Conservation (phyloP, 129 eudicot species). For the Gnaphalium uliginosum region DNA sequence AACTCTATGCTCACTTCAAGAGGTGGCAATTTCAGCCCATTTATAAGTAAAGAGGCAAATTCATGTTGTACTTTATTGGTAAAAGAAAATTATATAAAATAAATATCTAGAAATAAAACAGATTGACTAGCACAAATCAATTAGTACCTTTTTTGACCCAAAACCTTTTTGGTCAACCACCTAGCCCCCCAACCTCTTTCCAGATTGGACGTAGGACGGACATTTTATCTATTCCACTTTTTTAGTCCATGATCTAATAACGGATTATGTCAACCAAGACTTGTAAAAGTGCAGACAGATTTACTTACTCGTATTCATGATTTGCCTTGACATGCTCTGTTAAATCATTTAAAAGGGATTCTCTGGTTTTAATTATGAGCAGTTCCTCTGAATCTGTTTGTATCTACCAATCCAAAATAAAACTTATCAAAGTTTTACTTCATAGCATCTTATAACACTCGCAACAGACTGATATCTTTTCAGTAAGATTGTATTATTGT, state of each 20-base stretch:
- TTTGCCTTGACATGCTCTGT: slow-evolving; percentile 91
- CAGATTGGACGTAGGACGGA: background rate
- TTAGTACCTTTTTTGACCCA: background rate
- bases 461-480: background rate
- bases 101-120: background rate
- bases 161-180: background rate
- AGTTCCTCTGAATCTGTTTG: slow-evolving; percentile 92
- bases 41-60: background rate
- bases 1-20: background rate
- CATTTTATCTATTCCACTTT: background rate
- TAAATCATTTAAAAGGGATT: slow-evolving; percentile 77
- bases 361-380: slow-evolving; percentile 98
- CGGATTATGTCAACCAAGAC: background rate
- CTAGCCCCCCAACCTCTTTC: background rate
- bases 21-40: background rate
- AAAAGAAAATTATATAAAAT: background rate
- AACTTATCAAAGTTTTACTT: background rate
- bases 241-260: too few relatives aligned
- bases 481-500: background rate
- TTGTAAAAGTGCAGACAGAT: background rate
- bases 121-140: too few relatives aligned
- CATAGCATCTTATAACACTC: background rate
- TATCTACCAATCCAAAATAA: slow-evolving; percentile 54
- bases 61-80: background rate
- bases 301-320: slow-evolving; percentile 95